A percentile compares a stretch with the other conserved stretches of the same genome.
phyloP scores from a whole-genome alignment of 2,329 filamentous ascomycete genomes.

The Purpureocillium lavendulum region DNA sequence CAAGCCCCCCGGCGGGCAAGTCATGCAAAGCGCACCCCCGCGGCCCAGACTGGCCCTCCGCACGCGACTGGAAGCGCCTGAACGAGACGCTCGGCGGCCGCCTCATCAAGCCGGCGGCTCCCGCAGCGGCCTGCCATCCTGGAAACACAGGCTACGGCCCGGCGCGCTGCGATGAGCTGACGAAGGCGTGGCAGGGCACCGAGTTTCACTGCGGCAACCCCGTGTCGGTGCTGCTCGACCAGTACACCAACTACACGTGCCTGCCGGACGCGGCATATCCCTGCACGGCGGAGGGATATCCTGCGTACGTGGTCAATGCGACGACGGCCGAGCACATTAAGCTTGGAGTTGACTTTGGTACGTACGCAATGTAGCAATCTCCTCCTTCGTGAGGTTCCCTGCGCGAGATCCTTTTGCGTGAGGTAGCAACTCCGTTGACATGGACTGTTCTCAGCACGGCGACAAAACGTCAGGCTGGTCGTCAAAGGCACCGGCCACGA shows the following conservation, averaged over 20 bases:
- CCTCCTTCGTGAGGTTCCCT: slow-evolving; percentile 1
- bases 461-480: slow-evolving; percentile 31
- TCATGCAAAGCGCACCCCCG: slow-evolving; percentile 40
- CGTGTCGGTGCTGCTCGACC: slow-evolving; percentile 25
- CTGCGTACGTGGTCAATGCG: slow-evolving; percentile 26
- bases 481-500: slow-evolving; percentile 35
- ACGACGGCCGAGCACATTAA: slow-evolving; percentile 23
- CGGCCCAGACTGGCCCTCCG: slow-evolving; percentile 37
- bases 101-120: slow-evolving; percentile 32
- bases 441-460: slow-evolving; percentile 19
- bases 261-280: slow-evolving; percentile 28
- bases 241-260: slow-evolving; percentile 42
- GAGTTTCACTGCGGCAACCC: slow-evolving; percentile 19
- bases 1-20: too few relatives aligned
- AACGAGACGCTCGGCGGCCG: slow-evolving; percentile 34
- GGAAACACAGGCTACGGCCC: slow-evolving; percentile 15
- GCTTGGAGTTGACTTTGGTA: slow-evolving; percentile 33
- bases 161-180: slow-evolving; percentile 18
- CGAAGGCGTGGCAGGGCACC: slow-evolving; percentile 16
- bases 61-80: slow-evolving; percentile 33
- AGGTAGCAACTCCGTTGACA: background rate
- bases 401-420: slow-evolving; percentile 10
- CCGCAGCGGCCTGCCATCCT: slow-evolving; percentile 20
- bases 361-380: background rate
- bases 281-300: slow-evolving; percentile 24